These are phyloP conservation scores for Prunus persica DNA, from an alignment of 306 rosid species.

Conservation along the genomic window DNA sequence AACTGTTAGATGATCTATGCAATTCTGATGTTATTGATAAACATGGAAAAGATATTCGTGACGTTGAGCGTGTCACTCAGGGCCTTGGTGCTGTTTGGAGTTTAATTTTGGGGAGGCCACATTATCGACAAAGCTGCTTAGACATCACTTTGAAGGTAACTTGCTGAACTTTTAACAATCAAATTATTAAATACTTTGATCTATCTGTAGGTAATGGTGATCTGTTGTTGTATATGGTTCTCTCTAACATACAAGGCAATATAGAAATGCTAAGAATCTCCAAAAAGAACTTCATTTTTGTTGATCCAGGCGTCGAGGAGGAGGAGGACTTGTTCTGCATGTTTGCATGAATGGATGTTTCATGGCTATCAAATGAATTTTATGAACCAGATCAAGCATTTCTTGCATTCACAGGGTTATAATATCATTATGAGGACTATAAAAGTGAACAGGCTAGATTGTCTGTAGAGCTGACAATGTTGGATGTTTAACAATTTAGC, in stretches of 20 bases:
- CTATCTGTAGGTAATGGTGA: background rate
- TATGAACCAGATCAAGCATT: background rate
- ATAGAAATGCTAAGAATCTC: background rate
- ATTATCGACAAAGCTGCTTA: slow-evolving; percentile 77
- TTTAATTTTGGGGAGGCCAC: slow-evolving; percentile 90
- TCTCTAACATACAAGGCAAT: slow-evolving; percentile 1
- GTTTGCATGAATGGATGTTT: background rate
- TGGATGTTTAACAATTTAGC: background rate
- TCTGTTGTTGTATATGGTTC: slow-evolving; percentile 9
- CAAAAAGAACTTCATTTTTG: background rate
- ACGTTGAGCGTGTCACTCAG: slow-evolving; percentile 92
- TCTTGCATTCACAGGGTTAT: background rate
- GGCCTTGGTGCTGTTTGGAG: slow-evolving; percentile 98
- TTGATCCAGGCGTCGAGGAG: background rate
- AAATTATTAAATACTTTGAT: background rate
- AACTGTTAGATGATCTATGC: slow-evolving; percentile 78
- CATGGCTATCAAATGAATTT: background rate
- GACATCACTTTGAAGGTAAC: slow-evolving; percentile 81
- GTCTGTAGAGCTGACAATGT: background rate
- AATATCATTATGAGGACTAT: background rate
- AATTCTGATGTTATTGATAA: slow-evolving; percentile 57
- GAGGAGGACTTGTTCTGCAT: background rate
- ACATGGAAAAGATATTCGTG: slow-evolving; percentile 67
- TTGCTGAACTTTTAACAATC: slow-evolving; percentile 8
- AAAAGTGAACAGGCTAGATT: background rate